phyloP scores from a whole-genome alignment of 2,329 filamentous ascomycete genomes.

The Botrytis pseudocinerea region DNA sequence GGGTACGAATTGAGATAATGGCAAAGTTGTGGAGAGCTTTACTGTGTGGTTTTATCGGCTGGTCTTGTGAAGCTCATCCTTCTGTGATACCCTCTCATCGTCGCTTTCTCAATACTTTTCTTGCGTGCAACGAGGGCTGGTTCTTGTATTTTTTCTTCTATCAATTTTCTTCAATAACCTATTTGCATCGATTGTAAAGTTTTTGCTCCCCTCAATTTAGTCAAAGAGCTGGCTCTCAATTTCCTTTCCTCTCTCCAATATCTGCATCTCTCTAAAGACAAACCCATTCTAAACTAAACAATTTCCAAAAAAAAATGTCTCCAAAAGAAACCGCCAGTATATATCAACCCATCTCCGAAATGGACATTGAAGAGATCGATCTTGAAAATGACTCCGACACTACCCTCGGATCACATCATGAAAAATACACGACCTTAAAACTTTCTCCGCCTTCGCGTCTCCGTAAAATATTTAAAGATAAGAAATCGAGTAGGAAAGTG shows the following conservation, averaged over 20 bases:
- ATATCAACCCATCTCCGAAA: not conserved
- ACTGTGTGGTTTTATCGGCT: not conserved
- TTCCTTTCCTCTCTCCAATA: not conserved
- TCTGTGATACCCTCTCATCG: not conserved
- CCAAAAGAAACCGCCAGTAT: not conserved
- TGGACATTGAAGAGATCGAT: slow-evolving; percentile 28
- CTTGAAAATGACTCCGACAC: slow-evolving; percentile 35
- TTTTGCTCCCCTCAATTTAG: too few relatives aligned
- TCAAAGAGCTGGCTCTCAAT: not conserved
- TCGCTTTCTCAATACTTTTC: not conserved
- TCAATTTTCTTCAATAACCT: not conserved
- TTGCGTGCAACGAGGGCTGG: not conserved
- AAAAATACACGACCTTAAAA: not conserved
- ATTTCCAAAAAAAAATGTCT: not conserved
- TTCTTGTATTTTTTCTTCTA: not conserved
- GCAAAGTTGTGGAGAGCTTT: not conserved
- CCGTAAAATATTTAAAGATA: not conserved
- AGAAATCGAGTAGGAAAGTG: not conserved
- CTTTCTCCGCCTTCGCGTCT: not conserved
- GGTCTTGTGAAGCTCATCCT: not conserved
- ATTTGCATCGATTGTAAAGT: not conserved
- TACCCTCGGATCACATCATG: slow-evolving; percentile 30
- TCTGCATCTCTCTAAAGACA: not conserved
- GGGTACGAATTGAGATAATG: not conserved
- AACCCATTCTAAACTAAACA: not conserved